Base-by-base conservation (phyloP, 208 protist species). In the Paratrypanosoma confusum region DNA sequence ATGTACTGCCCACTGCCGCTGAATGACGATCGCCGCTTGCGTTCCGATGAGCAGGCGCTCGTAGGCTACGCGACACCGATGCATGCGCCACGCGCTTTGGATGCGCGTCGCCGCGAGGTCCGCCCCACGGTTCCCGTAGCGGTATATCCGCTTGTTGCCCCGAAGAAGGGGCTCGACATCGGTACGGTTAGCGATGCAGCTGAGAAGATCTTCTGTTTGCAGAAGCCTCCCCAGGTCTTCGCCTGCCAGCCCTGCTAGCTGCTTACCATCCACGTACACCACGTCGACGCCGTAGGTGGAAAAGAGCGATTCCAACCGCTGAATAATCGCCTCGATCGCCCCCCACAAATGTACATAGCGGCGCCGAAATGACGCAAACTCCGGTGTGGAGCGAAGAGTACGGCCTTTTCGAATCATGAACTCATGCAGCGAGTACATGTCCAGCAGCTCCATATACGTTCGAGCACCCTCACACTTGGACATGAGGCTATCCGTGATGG, bases 371-470 rank as follows among this genome's bases (percentile, higher is more conserved):
- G 83, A 93, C 14, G 73, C 72, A 59, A 93, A 95, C 64, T 95
- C 83, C 2, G 88, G 88, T 21, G 88, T 95, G 38, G 66, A 89
- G 34, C 76, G 69, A 11, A 95, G 68, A 8, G 81, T 71, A 25
- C 62, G 69, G 18, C 88, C 88, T 48, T 92, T 91, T 21, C 88
- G 79, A 44, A 95, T 89, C 46, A 93, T 90, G 37, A 95, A 93
- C 65, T 95, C 84, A 60, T 95, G 83, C 81, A 95, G 90, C n/a
- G 84, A 93, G 55, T 95, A 95, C 22, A 90, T 49, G 47, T 95
- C 88, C 3, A 95, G 72, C 27, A 95, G 71, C 50, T 95, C 80
- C 11, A 78, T 68, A 67, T 95, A 95, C 5, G 81, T 95, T 16
- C 84, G 71, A 2, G 81, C 52, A 43, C 89, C 78, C 3, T 93